These are phyloP conservation scores for Papiliotrema flavescens DNA, from an alignment of 1,284 basidiomycete species.

Conservation along the genomic window DNA sequence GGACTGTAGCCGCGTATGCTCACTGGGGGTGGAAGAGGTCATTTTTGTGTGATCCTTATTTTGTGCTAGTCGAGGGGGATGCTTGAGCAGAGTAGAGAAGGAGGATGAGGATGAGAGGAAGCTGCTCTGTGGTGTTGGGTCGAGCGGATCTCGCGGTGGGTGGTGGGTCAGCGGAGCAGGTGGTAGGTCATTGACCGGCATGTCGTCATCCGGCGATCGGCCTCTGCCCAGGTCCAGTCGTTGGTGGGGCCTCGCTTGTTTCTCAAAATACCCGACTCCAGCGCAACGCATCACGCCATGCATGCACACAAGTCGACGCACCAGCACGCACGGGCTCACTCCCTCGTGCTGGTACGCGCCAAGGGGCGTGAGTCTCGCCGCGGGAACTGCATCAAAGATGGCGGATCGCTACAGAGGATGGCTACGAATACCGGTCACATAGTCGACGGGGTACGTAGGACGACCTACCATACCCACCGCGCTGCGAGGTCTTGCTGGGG, in stretches of 20 bases:
- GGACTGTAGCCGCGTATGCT: too few relatives aligned
- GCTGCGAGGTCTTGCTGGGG: neutral
- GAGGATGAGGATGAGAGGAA: neutral
- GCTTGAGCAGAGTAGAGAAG: neutral
- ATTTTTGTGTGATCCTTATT: neutral
- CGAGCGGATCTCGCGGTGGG: neutral
- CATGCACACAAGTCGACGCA: neutral
- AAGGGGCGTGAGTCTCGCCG: neutral
- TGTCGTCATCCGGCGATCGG: neutral
- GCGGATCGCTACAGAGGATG: neutral
- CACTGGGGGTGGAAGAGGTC: too few relatives aligned
- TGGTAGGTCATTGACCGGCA: neutral
- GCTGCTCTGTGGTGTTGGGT: neutral
- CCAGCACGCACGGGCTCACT: neutral
- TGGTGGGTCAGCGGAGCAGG: neutral
- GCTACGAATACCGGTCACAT: neutral
- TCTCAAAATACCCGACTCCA: neutral
- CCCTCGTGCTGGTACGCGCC: neutral
- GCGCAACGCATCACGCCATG: too few relatives aligned
- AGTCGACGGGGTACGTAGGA: neutral
- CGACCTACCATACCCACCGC: conserved; percentile 4
- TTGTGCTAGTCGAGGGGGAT: neutral
- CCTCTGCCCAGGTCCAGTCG: neutral
- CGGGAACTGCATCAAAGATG: neutral
- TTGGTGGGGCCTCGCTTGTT: neutral